These are phyloP conservation scores for Vitis hybrid DNA, from an alignment of 177 flowering plant genomes.

Conservation along the genomic window DNA sequence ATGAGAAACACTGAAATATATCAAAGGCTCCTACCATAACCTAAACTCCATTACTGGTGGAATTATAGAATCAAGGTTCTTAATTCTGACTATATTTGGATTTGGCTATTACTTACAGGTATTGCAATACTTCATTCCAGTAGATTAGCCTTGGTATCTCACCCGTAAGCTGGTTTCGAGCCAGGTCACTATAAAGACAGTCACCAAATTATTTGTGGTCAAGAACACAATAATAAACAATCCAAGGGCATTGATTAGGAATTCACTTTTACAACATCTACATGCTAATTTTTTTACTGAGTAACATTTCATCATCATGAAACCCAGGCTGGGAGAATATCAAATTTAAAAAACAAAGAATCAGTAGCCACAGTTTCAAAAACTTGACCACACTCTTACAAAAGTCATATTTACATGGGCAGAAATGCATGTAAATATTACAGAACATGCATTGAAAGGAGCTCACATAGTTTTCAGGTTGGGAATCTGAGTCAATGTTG, in stretches of 20 bases:
- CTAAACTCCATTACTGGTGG: not conserved
- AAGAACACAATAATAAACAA: too few species aligned
- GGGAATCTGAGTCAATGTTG: conserved; percentile 85
- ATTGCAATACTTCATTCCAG: conserved; percentile 94
- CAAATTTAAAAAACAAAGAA: too few species aligned
- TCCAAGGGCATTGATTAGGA: too few species aligned
- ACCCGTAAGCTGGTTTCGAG: conserved; percentile 73
- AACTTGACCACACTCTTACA: not conserved
- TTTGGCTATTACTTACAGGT: conserved; percentile 53
- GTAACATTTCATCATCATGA: too few species aligned
- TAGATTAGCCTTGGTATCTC: conserved; percentile 88
- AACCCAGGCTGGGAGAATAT: too few species aligned
- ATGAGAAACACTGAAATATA: not conserved
- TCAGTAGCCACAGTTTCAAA: not conserved
- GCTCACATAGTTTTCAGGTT: conserved; percentile 81
- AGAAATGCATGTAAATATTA: too few species aligned
- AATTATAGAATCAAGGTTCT: not conserved
- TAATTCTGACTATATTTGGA: not conserved
- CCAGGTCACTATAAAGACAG: conserved; percentile 62
- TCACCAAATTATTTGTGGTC: too few species aligned
- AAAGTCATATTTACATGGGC: not conserved
- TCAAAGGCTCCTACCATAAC: not conserved
- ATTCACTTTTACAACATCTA: too few species aligned
- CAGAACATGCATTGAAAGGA: not conserved
- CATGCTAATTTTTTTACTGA: too few species aligned